Evolutionary conservation across 2,329 filamentous ascomycete genomes (phyloP).

Genomic region (Blastomyces gilchristii): DNA sequence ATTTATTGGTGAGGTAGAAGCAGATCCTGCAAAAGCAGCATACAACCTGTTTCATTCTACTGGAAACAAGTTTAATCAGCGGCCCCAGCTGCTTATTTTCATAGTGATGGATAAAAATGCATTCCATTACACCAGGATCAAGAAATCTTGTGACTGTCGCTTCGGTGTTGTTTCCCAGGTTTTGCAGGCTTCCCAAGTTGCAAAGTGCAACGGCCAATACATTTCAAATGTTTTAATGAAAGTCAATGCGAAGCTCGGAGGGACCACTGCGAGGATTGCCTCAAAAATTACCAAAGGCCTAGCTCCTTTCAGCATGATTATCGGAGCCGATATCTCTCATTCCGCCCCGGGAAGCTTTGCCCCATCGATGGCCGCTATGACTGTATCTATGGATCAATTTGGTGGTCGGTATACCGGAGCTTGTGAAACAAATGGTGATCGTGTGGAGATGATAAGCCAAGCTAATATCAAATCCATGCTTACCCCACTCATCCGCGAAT

Average conservation of each 20-base stretch:
- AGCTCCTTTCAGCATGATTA: constrained; percentile 57
- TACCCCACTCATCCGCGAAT: constrained; percentile 51
- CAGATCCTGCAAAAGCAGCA: constrained; percentile 45
- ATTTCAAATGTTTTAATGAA: constrained; percentile 94
- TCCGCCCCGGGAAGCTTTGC: constrained; percentile 55
- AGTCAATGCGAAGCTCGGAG: constrained; percentile 90
- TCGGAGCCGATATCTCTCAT: constrained; percentile 88
- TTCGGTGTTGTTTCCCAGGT: constrained; percentile 78
- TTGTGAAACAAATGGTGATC: constrained; percentile 72
- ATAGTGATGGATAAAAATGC: constrained; percentile 62
- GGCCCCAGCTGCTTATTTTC: constrained; percentile 70
- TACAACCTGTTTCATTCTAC: constrained; percentile 46
- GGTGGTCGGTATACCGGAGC: constrained; percentile 67
- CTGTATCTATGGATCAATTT: constrained; percentile 63
- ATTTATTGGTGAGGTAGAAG: constrained; percentile 32
- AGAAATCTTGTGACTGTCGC: constrained; percentile 79
- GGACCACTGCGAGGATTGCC: constrained; percentile 54
- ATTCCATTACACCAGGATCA: constrained; percentile 69
- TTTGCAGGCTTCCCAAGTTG: constrained; percentile 59
- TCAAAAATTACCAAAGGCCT: constrained; percentile 32
- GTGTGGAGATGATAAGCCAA: constrained; percentile 65
- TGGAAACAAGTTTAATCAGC: constrained; percentile 43
- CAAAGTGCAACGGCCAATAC: constrained; percentile 66
- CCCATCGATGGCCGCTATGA: constrained; percentile 78
- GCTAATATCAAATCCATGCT: constrained; percentile 59